phyloP scores from a whole-genome alignment of 257 asterid species.

The Nicotiana sylvestris region DNA sequence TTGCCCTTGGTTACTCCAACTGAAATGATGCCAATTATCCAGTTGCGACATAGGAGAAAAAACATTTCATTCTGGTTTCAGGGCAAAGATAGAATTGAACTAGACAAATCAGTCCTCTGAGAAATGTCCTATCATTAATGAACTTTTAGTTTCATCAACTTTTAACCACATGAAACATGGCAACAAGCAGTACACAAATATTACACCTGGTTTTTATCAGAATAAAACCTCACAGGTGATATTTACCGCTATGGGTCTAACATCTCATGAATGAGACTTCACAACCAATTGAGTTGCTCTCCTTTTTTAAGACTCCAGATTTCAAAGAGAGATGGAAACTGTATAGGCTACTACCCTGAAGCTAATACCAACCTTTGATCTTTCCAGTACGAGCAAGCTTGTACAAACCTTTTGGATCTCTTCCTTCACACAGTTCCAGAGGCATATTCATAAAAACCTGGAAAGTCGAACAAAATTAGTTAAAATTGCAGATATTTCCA shows the following conservation, averaged over 20 bases:
- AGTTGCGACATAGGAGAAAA: neutral
- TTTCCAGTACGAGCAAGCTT: slow-evolving; percentile 96
- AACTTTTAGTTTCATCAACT: neutral
- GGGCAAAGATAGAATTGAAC: neutral
- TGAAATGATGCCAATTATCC: neutral
- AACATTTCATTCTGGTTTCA: neutral
- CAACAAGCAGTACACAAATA: neutral
- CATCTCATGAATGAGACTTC: too few relatives aligned
- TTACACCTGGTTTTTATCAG: too few relatives aligned
- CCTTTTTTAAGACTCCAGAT: neutral
- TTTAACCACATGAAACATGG: neutral
- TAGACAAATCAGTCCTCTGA: neutral
- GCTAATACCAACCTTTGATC: slow-evolving; percentile 56
- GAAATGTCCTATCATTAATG: neutral
- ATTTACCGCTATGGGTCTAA: neutral
- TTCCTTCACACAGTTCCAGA: slow-evolving; percentile 75
- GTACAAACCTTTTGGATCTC: slow-evolving; percentile 98
- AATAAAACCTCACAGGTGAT: neutral
- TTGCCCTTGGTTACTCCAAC: too few relatives aligned
- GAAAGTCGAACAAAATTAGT: neutral
- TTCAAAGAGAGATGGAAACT: neutral
- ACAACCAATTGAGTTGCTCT: neutral
- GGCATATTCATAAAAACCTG: slow-evolving; percentile 96
- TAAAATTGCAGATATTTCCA: neutral
- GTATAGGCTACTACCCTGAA: neutral